Evolutionary conservation across 2,329 filamentous ascomycete genomes (phyloP).

Genomic region (Lachnellula hyalina): DNA sequence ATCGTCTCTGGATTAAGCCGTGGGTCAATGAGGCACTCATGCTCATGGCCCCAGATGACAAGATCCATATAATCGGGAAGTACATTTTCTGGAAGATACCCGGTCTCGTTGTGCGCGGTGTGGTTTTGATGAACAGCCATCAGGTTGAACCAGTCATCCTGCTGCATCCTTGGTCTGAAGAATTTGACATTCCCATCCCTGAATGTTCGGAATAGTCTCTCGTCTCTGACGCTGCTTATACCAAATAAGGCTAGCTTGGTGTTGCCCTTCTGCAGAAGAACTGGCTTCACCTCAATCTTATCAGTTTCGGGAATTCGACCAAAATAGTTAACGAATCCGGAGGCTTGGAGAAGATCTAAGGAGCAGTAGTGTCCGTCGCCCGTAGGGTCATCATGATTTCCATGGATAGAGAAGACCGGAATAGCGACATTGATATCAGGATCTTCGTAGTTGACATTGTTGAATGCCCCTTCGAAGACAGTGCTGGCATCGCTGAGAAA

Average conservation of each 20-base stretch:
- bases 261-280: conserved; percentile 85
- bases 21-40: conserved; percentile 90
- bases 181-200: conserved; percentile 91
- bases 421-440: conserved; percentile 95
- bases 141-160: conserved; percentile 90
- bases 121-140: conserved; percentile 97
- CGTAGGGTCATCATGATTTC: conserved; percentile 97
- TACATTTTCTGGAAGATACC: conserved; percentile 92
- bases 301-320: conserved; percentile 87
- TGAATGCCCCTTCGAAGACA: conserved; percentile 83
- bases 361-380: conserved; percentile 90
- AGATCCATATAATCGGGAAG: conserved; percentile 87
- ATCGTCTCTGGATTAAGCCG: conserved; percentile 76
- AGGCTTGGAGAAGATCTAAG: conserved; percentile 83
- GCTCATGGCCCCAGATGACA: conserved; percentile 95
- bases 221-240: conserved; percentile 92
- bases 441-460: conserved; percentile 97
- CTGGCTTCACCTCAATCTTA: conserved; percentile 86
- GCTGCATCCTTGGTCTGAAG: conserved; percentile 75
- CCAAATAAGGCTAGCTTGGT: conserved; percentile 94
- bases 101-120: conserved; percentile 81
- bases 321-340: conserved; percentile 92
- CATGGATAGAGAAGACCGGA: conserved; percentile 96
- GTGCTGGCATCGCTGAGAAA: conserved; percentile 90
- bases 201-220: conserved; percentile 90